Evolutionary conservation across 441 rosid species (phyloP).

Genomic region (Viola pubescens): DNA sequence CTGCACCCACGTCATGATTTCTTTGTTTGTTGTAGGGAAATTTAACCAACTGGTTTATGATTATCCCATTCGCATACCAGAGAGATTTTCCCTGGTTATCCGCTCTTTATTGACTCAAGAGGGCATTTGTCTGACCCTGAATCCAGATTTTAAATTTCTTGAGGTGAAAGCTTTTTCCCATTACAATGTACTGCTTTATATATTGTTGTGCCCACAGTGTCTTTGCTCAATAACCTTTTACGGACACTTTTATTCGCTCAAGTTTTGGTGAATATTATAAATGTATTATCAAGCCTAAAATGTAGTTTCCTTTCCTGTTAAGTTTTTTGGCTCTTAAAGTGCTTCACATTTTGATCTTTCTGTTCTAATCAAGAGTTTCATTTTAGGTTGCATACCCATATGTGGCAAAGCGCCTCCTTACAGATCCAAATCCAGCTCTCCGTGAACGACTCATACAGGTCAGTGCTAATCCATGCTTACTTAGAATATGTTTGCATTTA

Average conservation of each 20-base stretch:
- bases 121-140: constrained; percentile 82
- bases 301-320: not conserved
- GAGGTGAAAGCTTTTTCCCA: constrained; percentile 44
- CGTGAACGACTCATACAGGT: constrained; percentile 94
- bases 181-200: not conserved
- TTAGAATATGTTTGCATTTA: not conserved
- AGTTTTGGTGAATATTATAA: too few species aligned
- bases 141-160: constrained; percentile 93
- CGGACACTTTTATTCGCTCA: too few species aligned
- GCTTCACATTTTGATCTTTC: not conserved
- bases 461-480: constrained; percentile 11
- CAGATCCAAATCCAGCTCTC: constrained; percentile 95
- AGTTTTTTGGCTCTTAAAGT: not conserved
- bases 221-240: not conserved
- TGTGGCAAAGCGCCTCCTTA: constrained; percentile 85
- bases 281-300: too few species aligned
- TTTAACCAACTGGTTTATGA: constrained; percentile 83
- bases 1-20: constrained; percentile 10
- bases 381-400: constrained; percentile 91
- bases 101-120: constrained; percentile 91
- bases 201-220: not conserved
- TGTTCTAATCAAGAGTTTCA: constrained; percentile 5
- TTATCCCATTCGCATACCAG: constrained; percentile 94
- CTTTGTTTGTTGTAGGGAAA: constrained; percentile 47
- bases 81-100: constrained; percentile 89